These are phyloP conservation scores for Pelargonium nanum DNA, from an alignment of 345 rosid genomes.

Conservation along the genomic window DNA sequence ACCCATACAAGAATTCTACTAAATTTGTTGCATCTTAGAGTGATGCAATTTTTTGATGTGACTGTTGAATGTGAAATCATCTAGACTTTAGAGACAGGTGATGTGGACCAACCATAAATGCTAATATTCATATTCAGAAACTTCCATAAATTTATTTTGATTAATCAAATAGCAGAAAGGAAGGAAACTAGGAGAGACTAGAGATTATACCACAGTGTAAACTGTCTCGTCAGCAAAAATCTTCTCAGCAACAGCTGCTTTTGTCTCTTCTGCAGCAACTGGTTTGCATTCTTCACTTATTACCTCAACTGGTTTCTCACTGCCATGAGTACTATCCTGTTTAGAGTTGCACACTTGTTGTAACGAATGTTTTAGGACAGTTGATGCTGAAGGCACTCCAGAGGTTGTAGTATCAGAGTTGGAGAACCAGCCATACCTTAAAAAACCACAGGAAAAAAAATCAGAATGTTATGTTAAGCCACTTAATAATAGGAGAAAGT, in stretches of 20 bases:
- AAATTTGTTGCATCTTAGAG: neutral
- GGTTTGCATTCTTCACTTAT: constrained; percentile 18
- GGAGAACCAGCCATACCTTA: constrained; percentile 81
- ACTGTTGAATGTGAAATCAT: neutral
- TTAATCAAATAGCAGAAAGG: neutral
- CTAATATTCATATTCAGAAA: neutral
- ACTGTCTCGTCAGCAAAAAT: constrained; percentile 19
- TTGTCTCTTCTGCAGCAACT: constrained; percentile 21
- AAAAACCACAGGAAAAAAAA: constrained; percentile 7
- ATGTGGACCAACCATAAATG: neutral
- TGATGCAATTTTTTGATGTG: neutral
- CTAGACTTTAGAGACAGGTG: neutral
- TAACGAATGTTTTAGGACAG: constrained; percentile 19
- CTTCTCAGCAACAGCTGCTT: constrained; percentile 19
- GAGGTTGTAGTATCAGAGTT: constrained; percentile 17
- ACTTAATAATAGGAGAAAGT: neutral
- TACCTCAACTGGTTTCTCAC: constrained; percentile 18
- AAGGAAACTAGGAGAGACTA: constrained; percentile 11
- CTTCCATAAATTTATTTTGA: neutral
- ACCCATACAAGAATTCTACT: neutral
- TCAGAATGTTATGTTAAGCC: constrained; percentile 10
- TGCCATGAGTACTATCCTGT: constrained; percentile 7
- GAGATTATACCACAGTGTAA: constrained; percentile 36
- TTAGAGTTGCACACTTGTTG: constrained; percentile 17
- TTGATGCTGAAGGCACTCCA: constrained; percentile 6